phyloP scores from a whole-genome alignment of 2,329 filamentous ascomycete species.

The Fusarium sp. region DNA sequence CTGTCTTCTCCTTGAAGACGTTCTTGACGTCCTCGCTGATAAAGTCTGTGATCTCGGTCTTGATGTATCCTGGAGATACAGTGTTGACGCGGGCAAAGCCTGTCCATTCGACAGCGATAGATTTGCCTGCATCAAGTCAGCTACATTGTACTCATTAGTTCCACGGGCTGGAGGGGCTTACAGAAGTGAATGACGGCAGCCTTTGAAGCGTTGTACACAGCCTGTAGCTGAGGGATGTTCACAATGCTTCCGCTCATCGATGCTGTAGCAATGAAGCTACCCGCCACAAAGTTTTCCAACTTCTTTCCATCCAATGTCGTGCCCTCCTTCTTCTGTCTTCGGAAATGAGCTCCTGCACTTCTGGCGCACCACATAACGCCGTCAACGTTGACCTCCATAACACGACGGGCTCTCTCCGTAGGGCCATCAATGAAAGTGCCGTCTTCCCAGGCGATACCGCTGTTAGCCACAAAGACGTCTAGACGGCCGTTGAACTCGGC shows the following conservation, averaged over 20 bases:
- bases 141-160: not conserved
- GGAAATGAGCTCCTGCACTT: slow-evolving; percentile 75
- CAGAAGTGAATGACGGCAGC: slow-evolving; percentile 70
- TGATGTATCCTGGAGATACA: slow-evolving; percentile 80
- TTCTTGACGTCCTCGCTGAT: slow-evolving; percentile 73
- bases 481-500: slow-evolving; percentile 78
- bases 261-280: slow-evolving; percentile 81
- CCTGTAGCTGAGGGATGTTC: slow-evolving; percentile 80
- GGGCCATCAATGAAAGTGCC: slow-evolving; percentile 74
- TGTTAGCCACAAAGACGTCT: slow-evolving; percentile 83
- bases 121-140: slow-evolving; percentile 64
- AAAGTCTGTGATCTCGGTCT: slow-evolving; percentile 77
- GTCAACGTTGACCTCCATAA: slow-evolving; percentile 78
- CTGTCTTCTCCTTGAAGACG: slow-evolving; percentile 81
- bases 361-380: slow-evolving; percentile 82
- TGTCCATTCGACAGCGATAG: slow-evolving; percentile 80
- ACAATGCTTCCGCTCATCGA: slow-evolving; percentile 83
- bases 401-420: slow-evolving; percentile 71
- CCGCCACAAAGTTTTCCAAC: slow-evolving; percentile 69
- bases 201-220: slow-evolving; percentile 79
- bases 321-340: slow-evolving; percentile 75
- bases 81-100: slow-evolving; percentile 79
- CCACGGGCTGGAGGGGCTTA: slow-evolving; percentile 46
- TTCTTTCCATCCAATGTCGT: slow-evolving; percentile 71
- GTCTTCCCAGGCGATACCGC: slow-evolving; percentile 78